These are phyloP conservation scores for Mentha longifolia DNA, from an alignment of 257 asterid genomes.

Conservation along the genomic window DNA sequence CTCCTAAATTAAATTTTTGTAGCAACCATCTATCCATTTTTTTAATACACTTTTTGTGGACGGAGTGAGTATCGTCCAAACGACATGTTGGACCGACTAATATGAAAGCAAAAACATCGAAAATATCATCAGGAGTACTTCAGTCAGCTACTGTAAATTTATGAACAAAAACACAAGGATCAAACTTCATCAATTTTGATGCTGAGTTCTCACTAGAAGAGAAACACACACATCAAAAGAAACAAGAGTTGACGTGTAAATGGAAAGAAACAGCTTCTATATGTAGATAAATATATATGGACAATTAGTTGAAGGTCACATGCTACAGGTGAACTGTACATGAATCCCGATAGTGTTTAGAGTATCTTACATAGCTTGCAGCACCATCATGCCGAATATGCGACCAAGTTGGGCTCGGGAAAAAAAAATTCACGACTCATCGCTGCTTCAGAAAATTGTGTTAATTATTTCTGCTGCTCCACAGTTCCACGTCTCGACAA, in stretches of 20 bases:
- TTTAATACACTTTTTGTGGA: too few species aligned
- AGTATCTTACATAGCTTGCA: constrained; percentile 19
- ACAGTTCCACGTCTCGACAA: constrained; percentile 31
- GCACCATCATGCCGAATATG: neutral
- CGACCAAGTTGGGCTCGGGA: constrained; percentile 31
- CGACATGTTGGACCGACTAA: too few species aligned
- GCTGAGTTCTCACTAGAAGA: neutral
- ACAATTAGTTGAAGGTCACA: constrained; percentile 44
- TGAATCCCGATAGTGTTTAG: constrained; percentile 31
- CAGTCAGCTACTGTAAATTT: too few species aligned
- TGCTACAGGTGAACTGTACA: constrained; percentile 39
- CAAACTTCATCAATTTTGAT: neutral
- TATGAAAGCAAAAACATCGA: too few species aligned
- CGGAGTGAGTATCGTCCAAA: too few species aligned
- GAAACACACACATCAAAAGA: constrained; percentile 21
- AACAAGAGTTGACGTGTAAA: neutral
- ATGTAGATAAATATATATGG: constrained; percentile 35
- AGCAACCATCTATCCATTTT: too few species aligned
- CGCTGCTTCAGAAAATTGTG: constrained; percentile 42
- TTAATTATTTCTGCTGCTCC: constrained; percentile 36
- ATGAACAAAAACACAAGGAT: neutral
- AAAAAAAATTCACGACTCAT: constrained; percentile 46
- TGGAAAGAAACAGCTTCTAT: neutral
- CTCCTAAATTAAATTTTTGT: too few species aligned
- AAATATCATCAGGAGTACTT: too few species aligned